Base-by-base conservation (phyloP, 2,329 filamentous ascomycete species). In the Cladophialophora immunda region DNA sequence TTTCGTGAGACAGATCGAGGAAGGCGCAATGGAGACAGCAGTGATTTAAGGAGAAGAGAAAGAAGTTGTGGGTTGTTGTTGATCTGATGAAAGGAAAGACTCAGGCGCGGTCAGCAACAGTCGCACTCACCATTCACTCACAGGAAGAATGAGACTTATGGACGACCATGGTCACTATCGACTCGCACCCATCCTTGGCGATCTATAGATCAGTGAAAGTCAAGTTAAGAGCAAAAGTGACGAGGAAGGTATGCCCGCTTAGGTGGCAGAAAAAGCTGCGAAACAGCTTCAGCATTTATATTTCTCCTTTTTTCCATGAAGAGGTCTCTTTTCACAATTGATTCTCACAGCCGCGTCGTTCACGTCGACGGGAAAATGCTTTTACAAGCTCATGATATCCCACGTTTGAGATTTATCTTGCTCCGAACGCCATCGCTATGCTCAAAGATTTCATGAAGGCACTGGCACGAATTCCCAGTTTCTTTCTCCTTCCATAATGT, bases 401-500 rank as follows among this genome's bases (percentile, higher is more conserved):
- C 45, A 22, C 45, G 1, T 13, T 50, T 19, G 11, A 50, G 5
- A n/a, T 50, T 27, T 27, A 9, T 27, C 45, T 50, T 22, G 32
- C 29, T 45, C 58, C 62, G 19, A 59, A 69, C 71, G 64, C 68
- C 68, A 47, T 67, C 68, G 66, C 68, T 71, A 66, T 69, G 59
- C 41, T 56, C 29, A 54, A 61, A 53, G n/a, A 53, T 29, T 32
- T 62, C 55, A 62, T 30, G 67, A 66, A 27, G 81, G 80, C n/a
- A 81, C 71, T 38, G 78, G 76, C 13, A 83, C 73, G n/a, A 63
- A 75, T 70, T 83, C 81, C 75, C 78, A 83, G n/a, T 80, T 81
- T 65, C 81, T 79, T 61, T 82, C 76, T 2, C 80, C 81, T 58
- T 78, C 74, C 66, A 76, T 69, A 17, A 80, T 79, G 59, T 81